Conservation (phyloP, 371 early-diverging fungal genomes). For the Rhizopus sp. region DNA sequence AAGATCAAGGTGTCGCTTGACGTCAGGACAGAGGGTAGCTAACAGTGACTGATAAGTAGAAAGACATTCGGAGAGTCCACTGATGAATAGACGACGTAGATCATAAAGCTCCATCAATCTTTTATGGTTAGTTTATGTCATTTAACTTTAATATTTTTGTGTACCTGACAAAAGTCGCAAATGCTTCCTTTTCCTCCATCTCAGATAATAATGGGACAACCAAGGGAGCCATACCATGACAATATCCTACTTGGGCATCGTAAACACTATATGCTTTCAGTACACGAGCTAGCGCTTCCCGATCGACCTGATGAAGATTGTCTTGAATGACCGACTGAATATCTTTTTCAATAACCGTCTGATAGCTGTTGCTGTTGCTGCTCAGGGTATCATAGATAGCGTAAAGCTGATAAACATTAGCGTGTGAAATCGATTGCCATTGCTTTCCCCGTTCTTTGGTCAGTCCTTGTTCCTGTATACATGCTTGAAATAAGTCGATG, state of each 20-base stretch:
- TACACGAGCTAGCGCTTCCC: constrained; percentile 73
- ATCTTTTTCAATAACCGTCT: constrained; percentile 74
- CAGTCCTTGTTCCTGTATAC: neutral
- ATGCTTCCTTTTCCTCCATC: constrained; percentile 91
- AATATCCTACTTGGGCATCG: constrained; percentile 91
- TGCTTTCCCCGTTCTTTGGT: constrained; percentile 73
- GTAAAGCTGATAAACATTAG: constrained; percentile 65
- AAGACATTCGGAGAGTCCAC: constrained; percentile 75
- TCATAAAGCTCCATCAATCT: constrained; percentile 82
- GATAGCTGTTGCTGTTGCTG: neutral
- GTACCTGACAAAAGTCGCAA: constrained; percentile 75
- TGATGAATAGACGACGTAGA: constrained; percentile 72
- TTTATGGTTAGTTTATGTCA: constrained; percentile 22
- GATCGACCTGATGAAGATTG: constrained; percentile 47
- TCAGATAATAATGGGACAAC: constrained; percentile 81
- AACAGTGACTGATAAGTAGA: constrained; percentile 86
- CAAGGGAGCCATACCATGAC: constrained; percentile 87
- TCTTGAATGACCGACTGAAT: constrained; percentile 35
- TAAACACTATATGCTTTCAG: constrained; percentile 89
- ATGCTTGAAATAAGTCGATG: neutral
- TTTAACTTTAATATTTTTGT: neutral
- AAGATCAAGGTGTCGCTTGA: constrained; percentile 68
- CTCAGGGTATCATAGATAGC: constrained; percentile 60
- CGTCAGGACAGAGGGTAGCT: constrained; percentile 72
- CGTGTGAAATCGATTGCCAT: constrained; percentile 85